Base-by-base conservation (phyloP, 1,284 basidiomycete species). In the Laetiporus sulphureus region DNA sequence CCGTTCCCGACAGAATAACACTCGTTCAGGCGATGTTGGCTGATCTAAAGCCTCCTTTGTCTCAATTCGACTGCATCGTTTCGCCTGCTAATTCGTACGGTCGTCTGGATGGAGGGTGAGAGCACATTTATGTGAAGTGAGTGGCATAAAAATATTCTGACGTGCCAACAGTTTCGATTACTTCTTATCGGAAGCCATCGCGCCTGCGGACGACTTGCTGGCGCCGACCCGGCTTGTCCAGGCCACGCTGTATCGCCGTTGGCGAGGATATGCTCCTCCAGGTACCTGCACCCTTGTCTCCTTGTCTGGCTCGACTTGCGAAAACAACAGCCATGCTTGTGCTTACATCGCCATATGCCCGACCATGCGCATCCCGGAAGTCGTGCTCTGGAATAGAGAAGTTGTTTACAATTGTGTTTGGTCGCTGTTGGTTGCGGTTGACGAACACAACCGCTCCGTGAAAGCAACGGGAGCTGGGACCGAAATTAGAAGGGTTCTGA, bases 361-460 rank as follows among this genome's bases (percentile, higher is more conserved):
- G 12, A 57, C 56, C 2, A 59, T 60, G 58, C 58, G 50, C 36
- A 33, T 48, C 30, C 57, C 57, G 2, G 32, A 38, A 27, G 33
- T 37, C n/a, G 47, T 57, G 10, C 13, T 20, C 6, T 60, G 57
- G 59, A 38, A 60, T 46, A 44, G 47, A 36, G 55, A 60, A 42
- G 46, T 60, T 40, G 50, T 51, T 32, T 57, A 57, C 54, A 57
- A 57, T 32, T 52, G 52, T 42, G 52, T 55, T 46, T 59, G 59
- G 59, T 45, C 52, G 15, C 44, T 56, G 24, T 48, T 52, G 7
- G 48, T 42, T 18, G 47, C 48, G 39, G 39, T 54, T n/a, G 48
- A 44, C 36, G 43, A 34, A 15, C 49, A 49, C 36, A 50, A 47
- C 21, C 23, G 32, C 13, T 39, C 34, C 7, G 42, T 43, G 27